A percentile compares a stretch with the other conserved stretches of the same genome.
Evolutionary conservation across 2,329 filamentous ascomycete genomes (phyloP).

Genomic region (Hymenoscyphus linearis): DNA sequence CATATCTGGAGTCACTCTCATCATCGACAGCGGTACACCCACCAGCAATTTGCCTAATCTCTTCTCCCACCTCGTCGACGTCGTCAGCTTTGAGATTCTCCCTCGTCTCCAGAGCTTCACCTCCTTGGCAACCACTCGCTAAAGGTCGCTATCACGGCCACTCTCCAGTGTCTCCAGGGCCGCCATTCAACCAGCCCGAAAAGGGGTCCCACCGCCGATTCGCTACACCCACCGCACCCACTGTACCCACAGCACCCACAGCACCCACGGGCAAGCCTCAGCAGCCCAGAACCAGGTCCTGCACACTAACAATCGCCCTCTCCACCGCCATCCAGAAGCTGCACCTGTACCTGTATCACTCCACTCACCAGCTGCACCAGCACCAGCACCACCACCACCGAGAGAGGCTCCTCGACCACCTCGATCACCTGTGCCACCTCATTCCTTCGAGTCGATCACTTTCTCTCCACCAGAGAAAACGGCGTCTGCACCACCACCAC

Average conservation of each 20-base stretch:
- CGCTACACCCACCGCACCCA: too few relatives aligned
- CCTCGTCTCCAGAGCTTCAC: not conserved
- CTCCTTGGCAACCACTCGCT: not conserved
- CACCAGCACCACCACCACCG: not conserved
- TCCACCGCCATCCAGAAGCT: too few relatives aligned
- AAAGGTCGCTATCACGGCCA: not conserved
- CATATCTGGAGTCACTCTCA: not conserved
- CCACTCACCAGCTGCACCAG: not conserved
- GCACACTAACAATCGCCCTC: too few relatives aligned
- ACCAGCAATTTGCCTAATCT: not conserved
- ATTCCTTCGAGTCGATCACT: not conserved
- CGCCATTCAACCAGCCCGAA: not conserved
- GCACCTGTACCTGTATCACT: too few relatives aligned
- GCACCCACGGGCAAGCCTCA: too few relatives aligned
- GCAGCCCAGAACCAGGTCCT: too few relatives aligned
- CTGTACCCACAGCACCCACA: too few relatives aligned
- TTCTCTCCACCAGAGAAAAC: not conserved
- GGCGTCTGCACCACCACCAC: not conserved
- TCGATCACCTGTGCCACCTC: too few relatives aligned
- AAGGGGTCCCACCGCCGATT: not conserved
- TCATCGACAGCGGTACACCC: not conserved
- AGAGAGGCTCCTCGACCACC: too few relatives aligned
- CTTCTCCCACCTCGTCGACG: not conserved
- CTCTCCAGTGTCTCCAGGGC: not conserved
- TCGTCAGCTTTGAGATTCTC: not conserved